Evolutionary conservation across 2,329 filamentous ascomycete genomes (phyloP), one percentile per base, ranked within the genome.

Genomic region (Pyrenochaeta sp.): DNA sequence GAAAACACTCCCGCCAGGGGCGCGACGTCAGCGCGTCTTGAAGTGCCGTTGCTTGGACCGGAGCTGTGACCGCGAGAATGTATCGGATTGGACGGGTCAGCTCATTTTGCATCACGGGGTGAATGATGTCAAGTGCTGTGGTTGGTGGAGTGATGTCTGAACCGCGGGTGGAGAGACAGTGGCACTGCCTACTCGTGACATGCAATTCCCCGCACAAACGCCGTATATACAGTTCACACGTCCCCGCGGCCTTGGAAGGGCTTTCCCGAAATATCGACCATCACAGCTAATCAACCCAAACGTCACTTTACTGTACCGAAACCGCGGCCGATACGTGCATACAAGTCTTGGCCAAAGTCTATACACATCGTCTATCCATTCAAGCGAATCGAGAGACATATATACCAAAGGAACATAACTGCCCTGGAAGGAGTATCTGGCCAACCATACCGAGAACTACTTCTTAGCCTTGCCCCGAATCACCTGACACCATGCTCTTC

Each of bases 121-220:
- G 37, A 39, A 54, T 52, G 50, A 57, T 50, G 61, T 64, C 59
- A 62, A 56, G 58, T 70, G 61, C 53, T 68, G 62, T 74, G 69
- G 74, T 76, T 72, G 66, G 72, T 75, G 68, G 73, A 59, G 54
- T 71, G 71, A 75, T 56, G 47, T 62, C 60, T 59, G 58, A 64
- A 58, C 51, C 47, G 49, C 58, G 51, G 57, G 70, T 73, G 67
- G 69, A 56, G 70, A 68, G 71, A 71, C 49, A 44, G 55, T 64
- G 50, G 65, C 63, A 66, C 64, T 70, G 66, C 65, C 63, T 57
- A 63, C 69, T 66, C 64, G 67, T 71, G 69, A 70, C 61, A 60
- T 67, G 44, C 52, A 30, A 52, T 64, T 68, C 66, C 65, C 66
- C 67, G 68, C 67, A 71, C 58, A 30, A 55, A 56, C 55, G 52